A percentile compares a stretch with the other conserved stretches of the same genome.
Evolutionary conservation across 2,329 filamentous ascomycete species (phyloP).

Genomic region (Ophiocordyceps unilateralis): DNA sequence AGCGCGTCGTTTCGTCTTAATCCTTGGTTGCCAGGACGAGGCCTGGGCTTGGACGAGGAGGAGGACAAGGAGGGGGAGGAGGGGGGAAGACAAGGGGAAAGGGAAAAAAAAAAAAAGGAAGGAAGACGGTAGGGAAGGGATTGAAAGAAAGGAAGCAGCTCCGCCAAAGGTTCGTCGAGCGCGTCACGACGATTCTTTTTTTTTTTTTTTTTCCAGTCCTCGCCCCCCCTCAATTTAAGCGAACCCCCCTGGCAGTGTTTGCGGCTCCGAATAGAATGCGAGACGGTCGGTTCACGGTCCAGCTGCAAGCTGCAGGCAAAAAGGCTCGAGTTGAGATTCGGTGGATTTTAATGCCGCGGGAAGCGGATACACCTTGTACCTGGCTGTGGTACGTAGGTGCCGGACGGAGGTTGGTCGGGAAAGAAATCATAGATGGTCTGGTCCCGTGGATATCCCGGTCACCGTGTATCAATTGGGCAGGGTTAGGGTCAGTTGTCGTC

Average conservation of each 20-base stretch:
- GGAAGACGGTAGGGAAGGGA: neutral
- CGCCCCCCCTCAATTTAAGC: too few species aligned
- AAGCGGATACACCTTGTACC: too few species aligned
- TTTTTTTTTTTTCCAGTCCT: neutral
- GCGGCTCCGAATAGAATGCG: neutral
- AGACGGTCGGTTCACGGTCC: neutral
- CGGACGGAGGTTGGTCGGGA: too few species aligned
- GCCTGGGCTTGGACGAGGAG: neutral
- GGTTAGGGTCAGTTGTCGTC: too few species aligned
- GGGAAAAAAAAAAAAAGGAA: neutral
- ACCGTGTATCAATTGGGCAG: too few species aligned
- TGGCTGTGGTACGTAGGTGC: too few species aligned
- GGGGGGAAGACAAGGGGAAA: too few species aligned
- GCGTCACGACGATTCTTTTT: neutral
- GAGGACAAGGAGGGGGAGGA: neutral
- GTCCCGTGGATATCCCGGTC: too few species aligned
- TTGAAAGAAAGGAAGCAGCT: neutral
- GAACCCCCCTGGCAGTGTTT: neutral
- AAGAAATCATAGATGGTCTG: too few species aligned
- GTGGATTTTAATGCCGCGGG: neutral
- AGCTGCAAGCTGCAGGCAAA: conserved; percentile 1
- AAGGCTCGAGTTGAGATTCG: neutral
- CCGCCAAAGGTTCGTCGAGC: neutral
- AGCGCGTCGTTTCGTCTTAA: neutral
- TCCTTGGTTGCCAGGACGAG: neutral